These are phyloP conservation scores for Santalum album DNA, from an alignment of 164 flowering plant species.

Conservation along the genomic window DNA sequence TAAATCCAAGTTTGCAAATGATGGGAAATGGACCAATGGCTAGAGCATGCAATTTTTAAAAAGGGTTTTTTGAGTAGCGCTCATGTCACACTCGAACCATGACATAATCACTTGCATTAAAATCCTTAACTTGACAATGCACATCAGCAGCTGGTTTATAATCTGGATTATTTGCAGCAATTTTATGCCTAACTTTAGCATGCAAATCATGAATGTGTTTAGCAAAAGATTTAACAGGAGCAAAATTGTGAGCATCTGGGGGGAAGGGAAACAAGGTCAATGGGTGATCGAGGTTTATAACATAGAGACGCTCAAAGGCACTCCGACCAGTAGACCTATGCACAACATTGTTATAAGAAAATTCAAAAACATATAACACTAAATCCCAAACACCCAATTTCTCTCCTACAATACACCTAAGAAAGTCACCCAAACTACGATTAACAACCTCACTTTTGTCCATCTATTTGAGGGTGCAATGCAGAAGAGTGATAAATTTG, in stretches of 20 bases:
- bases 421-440: too few relatives aligned
- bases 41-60: neutral
- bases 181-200: neutral
- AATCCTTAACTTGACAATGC: neutral
- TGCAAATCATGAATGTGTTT: neutral
- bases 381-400: too few relatives aligned
- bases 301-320: too few relatives aligned
- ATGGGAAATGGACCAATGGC: neutral
- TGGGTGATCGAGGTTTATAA: neutral
- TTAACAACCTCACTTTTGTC: too few relatives aligned
- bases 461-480: too few relatives aligned
- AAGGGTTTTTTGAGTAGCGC: neutral
- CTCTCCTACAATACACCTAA: too few relatives aligned
- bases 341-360: neutral
- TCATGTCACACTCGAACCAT: neutral
- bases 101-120: conserved; percentile 1
- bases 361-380: neutral
- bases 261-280: neutral
- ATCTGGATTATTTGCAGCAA: neutral
- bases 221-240: neutral
- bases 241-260: neutral
- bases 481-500: too few relatives aligned
- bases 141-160: neutral
- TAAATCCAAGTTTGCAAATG: neutral
- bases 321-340: neutral